Conservation (phyloP, 2,329 filamentous ascomycete species). For the Fusarium sarcochroum region DNA sequence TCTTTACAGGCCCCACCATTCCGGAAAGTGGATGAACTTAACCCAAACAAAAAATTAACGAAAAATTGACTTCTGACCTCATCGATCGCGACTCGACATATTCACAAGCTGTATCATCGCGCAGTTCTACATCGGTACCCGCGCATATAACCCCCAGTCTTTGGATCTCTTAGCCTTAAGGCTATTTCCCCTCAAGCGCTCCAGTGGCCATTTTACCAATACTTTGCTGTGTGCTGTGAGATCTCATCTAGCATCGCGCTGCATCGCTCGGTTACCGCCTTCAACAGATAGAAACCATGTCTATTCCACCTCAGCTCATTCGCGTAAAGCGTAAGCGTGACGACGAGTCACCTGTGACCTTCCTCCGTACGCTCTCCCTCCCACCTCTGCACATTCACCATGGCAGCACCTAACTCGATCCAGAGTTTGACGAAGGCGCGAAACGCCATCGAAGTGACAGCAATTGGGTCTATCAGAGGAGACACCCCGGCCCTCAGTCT, state of each 20-base stretch:
- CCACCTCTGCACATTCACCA: constrained; percentile 9
- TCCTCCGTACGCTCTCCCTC: constrained; percentile 62
- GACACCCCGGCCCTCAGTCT: constrained; percentile 53
- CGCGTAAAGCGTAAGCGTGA: constrained; percentile 73
- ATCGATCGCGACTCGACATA: constrained; percentile 20
- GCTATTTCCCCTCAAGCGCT: background rate
- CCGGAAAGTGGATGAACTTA: constrained; percentile 30
- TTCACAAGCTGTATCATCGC: constrained; percentile 6
- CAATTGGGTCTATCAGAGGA: constrained; percentile 70
- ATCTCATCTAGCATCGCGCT: background rate
- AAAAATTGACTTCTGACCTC: constrained; percentile 37
- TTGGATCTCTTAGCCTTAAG: background rate
- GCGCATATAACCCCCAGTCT: background rate
- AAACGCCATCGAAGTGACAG: constrained; percentile 67
- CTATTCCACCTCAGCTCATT: constrained; percentile 70
- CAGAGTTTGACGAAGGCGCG: constrained; percentile 66
- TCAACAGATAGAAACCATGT: constrained; percentile 58
- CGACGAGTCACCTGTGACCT: constrained; percentile 67
- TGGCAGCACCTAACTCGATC: constrained; percentile 33
- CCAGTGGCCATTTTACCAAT: background rate
- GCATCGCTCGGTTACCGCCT: background rate
- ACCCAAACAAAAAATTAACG: constrained; percentile 6
- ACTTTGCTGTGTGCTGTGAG: background rate
- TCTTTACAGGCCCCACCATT: constrained; percentile 15
- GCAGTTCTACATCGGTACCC: background rate